Conservation (phyloP, 1,284 basidiomycete species). For the Rhodotorula sp. region DNA sequence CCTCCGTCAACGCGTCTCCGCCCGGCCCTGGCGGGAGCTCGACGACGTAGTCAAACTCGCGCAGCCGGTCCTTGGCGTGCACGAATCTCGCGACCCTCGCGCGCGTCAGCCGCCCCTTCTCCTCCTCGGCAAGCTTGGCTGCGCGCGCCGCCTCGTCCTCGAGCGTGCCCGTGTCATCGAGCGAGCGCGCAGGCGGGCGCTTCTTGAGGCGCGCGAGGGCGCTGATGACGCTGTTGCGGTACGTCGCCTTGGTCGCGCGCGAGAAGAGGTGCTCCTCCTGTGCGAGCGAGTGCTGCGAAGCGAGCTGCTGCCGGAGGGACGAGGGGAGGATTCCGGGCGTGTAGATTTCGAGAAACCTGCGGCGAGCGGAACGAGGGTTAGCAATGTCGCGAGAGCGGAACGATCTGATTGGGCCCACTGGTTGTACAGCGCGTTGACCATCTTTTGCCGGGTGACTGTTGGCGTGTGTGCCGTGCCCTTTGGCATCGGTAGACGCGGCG, state of each 20-base stretch:
- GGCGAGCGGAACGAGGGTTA: neutral
- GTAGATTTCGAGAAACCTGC: constrained; percentile 39
- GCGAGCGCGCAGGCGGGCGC: constrained; percentile 65
- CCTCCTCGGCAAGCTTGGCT: constrained; percentile 16
- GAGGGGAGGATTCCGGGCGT: constrained; percentile 37
- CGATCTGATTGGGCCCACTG: constrained; percentile 62
- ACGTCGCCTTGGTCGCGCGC: constrained; percentile 69
- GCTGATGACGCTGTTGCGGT: constrained; percentile 74
- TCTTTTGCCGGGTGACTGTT: constrained; percentile 64
- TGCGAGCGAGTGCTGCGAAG: constrained; percentile 64
- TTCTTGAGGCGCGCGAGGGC: constrained; percentile 71
- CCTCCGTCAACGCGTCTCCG: constrained; percentile 64
- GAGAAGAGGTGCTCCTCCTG: constrained; percentile 76
- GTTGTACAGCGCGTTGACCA: constrained; percentile 59
- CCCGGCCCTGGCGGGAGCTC: constrained; percentile 66
- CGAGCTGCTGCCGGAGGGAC: constrained; percentile 22
- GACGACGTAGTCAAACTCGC: constrained; percentile 69
- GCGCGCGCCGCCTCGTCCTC: constrained; percentile 58
- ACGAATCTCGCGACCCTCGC: constrained; percentile 55
- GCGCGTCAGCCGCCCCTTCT: constrained; percentile 25
- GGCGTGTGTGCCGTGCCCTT: constrained; percentile 67
- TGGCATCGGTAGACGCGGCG: constrained; percentile 66
- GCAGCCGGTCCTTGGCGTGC: constrained; percentile 57
- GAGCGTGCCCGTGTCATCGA: constrained; percentile 80
- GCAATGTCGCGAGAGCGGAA: neutral